These are phyloP conservation scores for Coccomyxa sp. DNA, from an alignment of 139 green algal genomes.

Conservation along the genomic window DNA sequence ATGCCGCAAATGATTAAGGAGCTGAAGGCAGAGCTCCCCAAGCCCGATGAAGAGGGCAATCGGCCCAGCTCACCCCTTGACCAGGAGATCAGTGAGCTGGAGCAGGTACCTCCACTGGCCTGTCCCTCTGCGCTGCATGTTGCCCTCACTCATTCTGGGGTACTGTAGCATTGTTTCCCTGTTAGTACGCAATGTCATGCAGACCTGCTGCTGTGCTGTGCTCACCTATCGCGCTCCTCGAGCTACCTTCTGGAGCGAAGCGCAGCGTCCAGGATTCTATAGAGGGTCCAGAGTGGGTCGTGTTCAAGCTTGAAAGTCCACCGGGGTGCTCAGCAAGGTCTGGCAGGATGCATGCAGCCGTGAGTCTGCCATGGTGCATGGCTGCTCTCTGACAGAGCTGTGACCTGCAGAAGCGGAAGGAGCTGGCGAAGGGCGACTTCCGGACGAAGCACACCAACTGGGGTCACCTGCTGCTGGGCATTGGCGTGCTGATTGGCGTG, in stretches of 20 bases:
- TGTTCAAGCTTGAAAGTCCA: neutral
- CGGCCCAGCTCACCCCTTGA: slow-evolving; percentile 45
- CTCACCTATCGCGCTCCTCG: no score
- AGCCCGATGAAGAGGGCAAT: slow-evolving; percentile 37
- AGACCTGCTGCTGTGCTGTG: no score
- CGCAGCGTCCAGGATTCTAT: no score
- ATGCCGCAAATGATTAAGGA: slow-evolving; percentile 70
- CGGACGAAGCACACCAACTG: slow-evolving; percentile 81
- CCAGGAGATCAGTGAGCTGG: slow-evolving; percentile 62
- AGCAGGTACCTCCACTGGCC: slow-evolving; percentile 48
- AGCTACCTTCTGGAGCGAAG: no score
- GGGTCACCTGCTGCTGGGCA: slow-evolving; percentile 83
- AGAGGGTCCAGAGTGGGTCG: slow-evolving; percentile 4
- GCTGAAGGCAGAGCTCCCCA: slow-evolving; percentile 68
- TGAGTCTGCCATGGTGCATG: neutral
- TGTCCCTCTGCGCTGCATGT: no score
- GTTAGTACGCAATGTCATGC: no score
- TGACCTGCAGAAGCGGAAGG: slow-evolving; percentile 79
- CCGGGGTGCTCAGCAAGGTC: neutral
- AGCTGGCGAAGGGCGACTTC: slow-evolving; percentile 69
- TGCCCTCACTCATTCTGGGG: no score
- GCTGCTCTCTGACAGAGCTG: neutral
- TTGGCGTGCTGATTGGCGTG: slow-evolving; percentile 79
- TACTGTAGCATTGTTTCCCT: no score
- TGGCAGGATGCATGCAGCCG: neutral